These are phyloP conservation scores for Glaciozyma antarctica DNA, from an alignment of 768 basidiomycete genomes.

Conservation along the genomic window DNA sequence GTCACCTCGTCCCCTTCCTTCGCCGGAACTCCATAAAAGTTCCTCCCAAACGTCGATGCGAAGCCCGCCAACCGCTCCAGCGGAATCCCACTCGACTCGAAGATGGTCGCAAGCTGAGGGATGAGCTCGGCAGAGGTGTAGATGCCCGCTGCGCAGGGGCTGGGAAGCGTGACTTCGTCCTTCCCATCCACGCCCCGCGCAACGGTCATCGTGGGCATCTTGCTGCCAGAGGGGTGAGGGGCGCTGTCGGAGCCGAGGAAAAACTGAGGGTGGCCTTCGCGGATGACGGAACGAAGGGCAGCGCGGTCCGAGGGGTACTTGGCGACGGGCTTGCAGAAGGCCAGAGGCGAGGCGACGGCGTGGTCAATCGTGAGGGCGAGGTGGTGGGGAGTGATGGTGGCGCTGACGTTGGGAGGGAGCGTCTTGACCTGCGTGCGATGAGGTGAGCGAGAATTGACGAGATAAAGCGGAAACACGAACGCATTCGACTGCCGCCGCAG, in stretches of 20 bases:
- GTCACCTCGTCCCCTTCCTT: conserved; percentile 34
- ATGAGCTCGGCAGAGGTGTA: conserved; percentile 90
- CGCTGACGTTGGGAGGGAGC: conserved; percentile 72
- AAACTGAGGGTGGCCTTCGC: conserved; percentile 75
- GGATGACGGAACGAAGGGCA: conserved; percentile 61
- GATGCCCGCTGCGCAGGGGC: conserved; percentile 84
- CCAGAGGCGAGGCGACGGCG: conserved; percentile 89
- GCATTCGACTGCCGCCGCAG: conserved; percentile 75
- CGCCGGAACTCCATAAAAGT: conserved; percentile 54
- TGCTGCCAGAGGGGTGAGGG: conserved; percentile 58
- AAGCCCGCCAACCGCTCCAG: conserved; percentile 72
- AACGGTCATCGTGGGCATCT: conserved; percentile 34
- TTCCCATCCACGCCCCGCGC: conserved; percentile 43
- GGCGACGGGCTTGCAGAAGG: conserved; percentile 96
- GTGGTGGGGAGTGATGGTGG: conserved; percentile 96
- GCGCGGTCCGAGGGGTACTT: conserved; percentile 86
- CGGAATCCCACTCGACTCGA: conserved; percentile 83
- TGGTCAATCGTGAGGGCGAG: conserved; percentile 87
- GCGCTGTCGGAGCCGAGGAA: conserved; percentile 97
- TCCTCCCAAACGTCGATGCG: conserved; percentile 64
- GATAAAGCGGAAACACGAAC: conserved; percentile 52
- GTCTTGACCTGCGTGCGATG: conserved; percentile 36
- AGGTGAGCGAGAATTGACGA: background rate
- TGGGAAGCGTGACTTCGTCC: conserved; percentile 57
- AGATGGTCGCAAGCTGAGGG: conserved; percentile 75